Evolutionary conservation across 2,329 filamentous ascomycete genomes (phyloP), one percentile per base, ranked within the genome.

Genomic region (Pyricularia grisea): DNA sequence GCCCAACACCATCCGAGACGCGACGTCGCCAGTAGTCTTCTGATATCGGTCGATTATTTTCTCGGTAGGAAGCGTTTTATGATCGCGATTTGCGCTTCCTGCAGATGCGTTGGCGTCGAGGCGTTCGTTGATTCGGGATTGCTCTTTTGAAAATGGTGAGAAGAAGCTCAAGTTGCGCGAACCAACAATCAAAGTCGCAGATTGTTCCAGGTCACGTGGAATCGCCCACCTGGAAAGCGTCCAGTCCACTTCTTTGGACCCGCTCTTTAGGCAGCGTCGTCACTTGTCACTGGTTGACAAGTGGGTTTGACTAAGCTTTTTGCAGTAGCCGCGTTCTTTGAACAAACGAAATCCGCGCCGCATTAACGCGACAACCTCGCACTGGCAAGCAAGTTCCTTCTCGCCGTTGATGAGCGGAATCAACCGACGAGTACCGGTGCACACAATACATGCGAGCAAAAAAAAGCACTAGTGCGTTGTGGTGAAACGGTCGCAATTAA

Each of bases 101-200:
- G 31, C n/a, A 7, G 65, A 50, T 66, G 30, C 65, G 65, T 23
- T 20, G 64, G 33, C 23, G n/a, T 50, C 20, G 65, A 42, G 65
- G 31, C 25, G 65, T 66, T 66, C 31, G 65, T 66, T 42, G 65
- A 42, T 42, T 66, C n/a, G 4, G n/a, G 31, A 14, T 10, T 36
- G n/a, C 65, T 27, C 42, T 66, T 66, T 66, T 66, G 31, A 42
- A 33, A 66, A 66, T 42, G 27, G 31, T 66, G 65, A 25, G 65
- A 42, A 66, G 65, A 66, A 66, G 65, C 65, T 66, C 65, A 66
- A 66, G 68, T 23, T 58, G 63, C 67, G 65, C 66, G 30, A 65
- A 65, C 36, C 65, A 42, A 33, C 65, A 17, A 17, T 33, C 65
- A 42, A 42, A 66, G 65, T 42, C 65, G 65, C 65, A 66, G 65